Evolutionary conservation across 2,329 filamentous ascomycete species (phyloP).

Genomic region (Neofusicoccum laricinum): DNA sequence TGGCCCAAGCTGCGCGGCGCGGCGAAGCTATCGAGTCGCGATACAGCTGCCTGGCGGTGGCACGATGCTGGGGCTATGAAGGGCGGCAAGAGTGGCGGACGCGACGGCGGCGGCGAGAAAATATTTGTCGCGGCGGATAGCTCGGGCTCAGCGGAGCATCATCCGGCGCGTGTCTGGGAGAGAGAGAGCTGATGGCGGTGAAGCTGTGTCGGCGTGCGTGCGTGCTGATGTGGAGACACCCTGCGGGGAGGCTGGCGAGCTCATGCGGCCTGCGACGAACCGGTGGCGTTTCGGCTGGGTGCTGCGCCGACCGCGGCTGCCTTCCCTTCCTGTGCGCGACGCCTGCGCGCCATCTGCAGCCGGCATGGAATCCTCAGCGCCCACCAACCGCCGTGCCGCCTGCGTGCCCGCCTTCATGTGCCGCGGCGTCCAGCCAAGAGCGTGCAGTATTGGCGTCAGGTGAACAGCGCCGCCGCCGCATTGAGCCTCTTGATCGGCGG

Average conservation of each 20-base stretch:
- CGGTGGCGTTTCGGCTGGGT: not conserved
- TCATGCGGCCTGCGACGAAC: not conserved
- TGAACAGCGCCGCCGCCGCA: not conserved
- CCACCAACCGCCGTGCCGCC: not conserved
- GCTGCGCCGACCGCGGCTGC: not conserved
- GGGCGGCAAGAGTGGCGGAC: not conserved
- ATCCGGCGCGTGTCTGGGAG: not conserved
- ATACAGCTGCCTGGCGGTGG: slow-evolving; percentile 9
- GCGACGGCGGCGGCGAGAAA: not conserved
- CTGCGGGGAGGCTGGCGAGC: slow-evolving; percentile 3
- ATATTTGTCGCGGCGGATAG: not conserved
- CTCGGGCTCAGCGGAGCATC: slow-evolving; percentile 14
- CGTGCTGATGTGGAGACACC: not conserved
- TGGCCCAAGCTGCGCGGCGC: slow-evolving; percentile 1
- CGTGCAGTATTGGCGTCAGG: not conserved
- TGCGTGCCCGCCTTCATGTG: not conserved
- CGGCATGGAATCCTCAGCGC: too few relatives aligned
- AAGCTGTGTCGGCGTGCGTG: not conserved
- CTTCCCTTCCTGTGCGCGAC: not conserved
- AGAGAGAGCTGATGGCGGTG: slow-evolving; percentile 1
- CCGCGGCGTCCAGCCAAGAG: not conserved
- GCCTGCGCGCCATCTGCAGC: too few relatives aligned
- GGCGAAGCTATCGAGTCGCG: slow-evolving; percentile 1
- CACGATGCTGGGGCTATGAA: not conserved
- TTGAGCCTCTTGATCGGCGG: slow-evolving; percentile 5